A percentile compares a stretch with the other conserved stretches of the same genome.
phyloP scores from a whole-genome alignment of 768 basidiomycete species.

The Macrolepiota dolichaula region DNA sequence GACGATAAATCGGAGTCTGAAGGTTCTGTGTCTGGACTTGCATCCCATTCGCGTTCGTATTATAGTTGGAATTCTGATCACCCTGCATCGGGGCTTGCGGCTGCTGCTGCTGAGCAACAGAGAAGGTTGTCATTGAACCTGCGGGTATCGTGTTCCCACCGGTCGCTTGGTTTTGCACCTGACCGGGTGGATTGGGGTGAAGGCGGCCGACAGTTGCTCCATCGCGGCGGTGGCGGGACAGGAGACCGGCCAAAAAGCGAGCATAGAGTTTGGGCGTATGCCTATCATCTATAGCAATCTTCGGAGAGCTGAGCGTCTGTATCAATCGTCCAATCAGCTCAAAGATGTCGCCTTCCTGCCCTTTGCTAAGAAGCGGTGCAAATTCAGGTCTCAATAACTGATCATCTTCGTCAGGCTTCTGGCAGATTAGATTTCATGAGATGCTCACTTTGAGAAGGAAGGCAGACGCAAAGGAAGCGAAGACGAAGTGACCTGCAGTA shows the following conservation, averaged over 20 bases:
- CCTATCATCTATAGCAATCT: conserved; percentile 76
- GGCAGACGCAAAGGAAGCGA: conserved; percentile 77
- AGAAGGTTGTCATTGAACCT: conserved; percentile 25
- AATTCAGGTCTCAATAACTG: conserved; percentile 76
- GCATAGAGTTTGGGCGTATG: conserved; percentile 81
- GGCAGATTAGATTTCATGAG: neutral
- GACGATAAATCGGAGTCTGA: conserved; percentile 40
- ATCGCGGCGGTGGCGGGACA: conserved; percentile 67
- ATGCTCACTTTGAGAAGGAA: conserved; percentile 71
- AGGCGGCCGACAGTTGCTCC: conserved; percentile 55
- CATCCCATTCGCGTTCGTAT: conserved; percentile 12
- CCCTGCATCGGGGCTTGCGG: conserved; percentile 13
- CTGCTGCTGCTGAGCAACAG: conserved; percentile 17
- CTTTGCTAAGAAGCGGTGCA: conserved; percentile 53
- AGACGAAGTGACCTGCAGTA: conserved; percentile 66
- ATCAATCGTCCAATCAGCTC: conserved; percentile 71
- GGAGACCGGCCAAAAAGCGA: conserved; percentile 70
- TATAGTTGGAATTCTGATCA: conserved; percentile 18
- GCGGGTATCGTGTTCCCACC: conserved; percentile 13
- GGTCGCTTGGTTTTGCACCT: conserved; percentile 21
- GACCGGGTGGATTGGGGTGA: conserved; percentile 47
- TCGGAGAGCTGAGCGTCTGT: conserved; percentile 64
- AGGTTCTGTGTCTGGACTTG: conserved; percentile 14
- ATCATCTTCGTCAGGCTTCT: neutral
- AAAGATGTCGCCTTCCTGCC: conserved; percentile 68